phyloP scores from a whole-genome alignment of 1,139 yeast genomes.

The Lodderomyces oxycetoniae region DNA sequence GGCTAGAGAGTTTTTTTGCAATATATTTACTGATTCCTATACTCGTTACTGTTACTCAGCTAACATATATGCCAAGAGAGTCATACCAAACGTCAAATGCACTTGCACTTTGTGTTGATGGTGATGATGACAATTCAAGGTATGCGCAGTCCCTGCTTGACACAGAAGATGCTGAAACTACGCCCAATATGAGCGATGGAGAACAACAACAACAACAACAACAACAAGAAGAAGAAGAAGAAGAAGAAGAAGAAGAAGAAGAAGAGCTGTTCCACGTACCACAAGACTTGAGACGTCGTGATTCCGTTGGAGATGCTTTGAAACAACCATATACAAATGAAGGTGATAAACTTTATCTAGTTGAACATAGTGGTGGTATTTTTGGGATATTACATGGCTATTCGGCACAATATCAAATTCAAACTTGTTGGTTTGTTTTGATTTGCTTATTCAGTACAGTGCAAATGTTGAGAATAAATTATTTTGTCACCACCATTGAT shows the following conservation, averaged over 20 bases:
- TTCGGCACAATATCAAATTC: slow-evolving; percentile 37
- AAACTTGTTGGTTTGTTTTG: slow-evolving; percentile 41
- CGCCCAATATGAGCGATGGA: slow-evolving; percentile 4
- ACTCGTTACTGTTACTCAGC: slow-evolving; percentile 37
- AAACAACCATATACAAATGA: slow-evolving; percentile 42
- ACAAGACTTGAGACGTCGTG: slow-evolving; percentile 24
- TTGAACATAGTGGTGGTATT: slow-evolving; percentile 31
- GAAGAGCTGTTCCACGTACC: neutral
- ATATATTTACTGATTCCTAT: slow-evolving; percentile 36
- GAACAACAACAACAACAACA: slow-evolving; percentile 1
- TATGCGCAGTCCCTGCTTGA: too few relatives aligned
- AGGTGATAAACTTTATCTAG: slow-evolving; percentile 30
- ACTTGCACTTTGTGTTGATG: slow-evolving; percentile 26
- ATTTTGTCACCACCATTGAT: slow-evolving; percentile 43
- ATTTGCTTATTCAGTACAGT: slow-evolving; percentile 37
- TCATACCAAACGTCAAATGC: slow-evolving; percentile 36
- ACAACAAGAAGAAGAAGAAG: slow-evolving; percentile 3
- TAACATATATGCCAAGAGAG: slow-evolving; percentile 37
- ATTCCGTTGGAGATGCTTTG: slow-evolving; percentile 44
- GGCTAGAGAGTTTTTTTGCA: slow-evolving; percentile 31
- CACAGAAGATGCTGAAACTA: slow-evolving; percentile 6
- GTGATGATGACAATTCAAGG: slow-evolving; percentile 8
- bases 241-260: neutral
- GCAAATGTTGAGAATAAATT: slow-evolving; percentile 43
- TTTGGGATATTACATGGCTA: slow-evolving; percentile 44